Evolutionary conservation across 116 monocot species (phyloP).

Genomic region (Dioscorea cayenensis): DNA sequence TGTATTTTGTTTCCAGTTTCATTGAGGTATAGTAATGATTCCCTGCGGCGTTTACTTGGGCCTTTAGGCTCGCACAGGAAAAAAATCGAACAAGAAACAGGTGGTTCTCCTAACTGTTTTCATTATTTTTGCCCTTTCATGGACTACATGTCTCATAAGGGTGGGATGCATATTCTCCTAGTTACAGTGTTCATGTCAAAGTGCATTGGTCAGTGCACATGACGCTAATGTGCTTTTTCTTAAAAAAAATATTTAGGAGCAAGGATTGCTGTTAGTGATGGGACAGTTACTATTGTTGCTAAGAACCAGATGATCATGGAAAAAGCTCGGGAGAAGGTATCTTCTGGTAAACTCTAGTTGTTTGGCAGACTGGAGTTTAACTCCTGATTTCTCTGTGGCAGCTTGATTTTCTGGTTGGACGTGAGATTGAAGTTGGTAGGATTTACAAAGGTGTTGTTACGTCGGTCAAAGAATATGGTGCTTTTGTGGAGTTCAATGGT

Average conservation of each 20-base stretch:
- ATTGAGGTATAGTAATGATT: conserved; percentile 56
- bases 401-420: conserved; percentile 88
- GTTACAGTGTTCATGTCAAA: too few species aligned
- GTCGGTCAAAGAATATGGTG: conserved; percentile 94
- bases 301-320: conserved; percentile 75
- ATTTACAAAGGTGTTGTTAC: conserved; percentile 77
- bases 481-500: conserved; percentile 94
- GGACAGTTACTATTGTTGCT: conserved; percentile 71
- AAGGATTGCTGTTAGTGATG: conserved; percentile 77
- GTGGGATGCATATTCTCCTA: not conserved
- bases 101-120: conserved; percentile 16
- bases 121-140: not conserved
- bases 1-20: conserved; percentile 41
- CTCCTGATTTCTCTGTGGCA: conserved; percentile 15
- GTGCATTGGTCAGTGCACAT: not conserved
- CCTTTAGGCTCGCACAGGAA: conserved; percentile 49
- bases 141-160: not conserved
- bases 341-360: not conserved
- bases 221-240: not conserved
- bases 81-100: conserved; percentile 92
- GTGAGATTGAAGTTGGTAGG: conserved; percentile 84
- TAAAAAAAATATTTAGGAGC: conserved; percentile 49
- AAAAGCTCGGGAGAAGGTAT: conserved; percentile 80
- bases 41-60: conserved; percentile 59
- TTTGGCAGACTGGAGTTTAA: not conserved